These are phyloP conservation scores for Pseudogymnoascus sp. DNA, from an alignment of 2,329 filamentous ascomycete species.

Conservation along the genomic window DNA sequence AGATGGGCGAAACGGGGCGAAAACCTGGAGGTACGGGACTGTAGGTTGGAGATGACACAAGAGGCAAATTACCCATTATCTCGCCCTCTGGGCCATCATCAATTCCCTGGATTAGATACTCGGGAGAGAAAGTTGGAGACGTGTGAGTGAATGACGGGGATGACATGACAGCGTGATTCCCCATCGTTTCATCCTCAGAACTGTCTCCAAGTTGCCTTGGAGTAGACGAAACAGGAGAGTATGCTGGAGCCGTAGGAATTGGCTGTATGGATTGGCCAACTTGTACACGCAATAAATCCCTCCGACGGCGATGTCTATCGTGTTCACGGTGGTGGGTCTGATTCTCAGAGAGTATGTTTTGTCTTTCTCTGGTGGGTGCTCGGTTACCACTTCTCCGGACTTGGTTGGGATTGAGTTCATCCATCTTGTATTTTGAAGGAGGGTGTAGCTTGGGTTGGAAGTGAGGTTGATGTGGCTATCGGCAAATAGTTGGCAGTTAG, in stretches of 20 bases:
- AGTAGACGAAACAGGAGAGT: neutral
- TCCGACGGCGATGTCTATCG: neutral
- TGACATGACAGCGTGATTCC: too few relatives aligned
- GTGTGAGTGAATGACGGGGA: too few relatives aligned
- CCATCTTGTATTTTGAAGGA: neutral
- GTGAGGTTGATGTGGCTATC: neutral
- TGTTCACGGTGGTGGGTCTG: neutral
- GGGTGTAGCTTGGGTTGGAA: neutral
- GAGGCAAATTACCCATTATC: too few relatives aligned
- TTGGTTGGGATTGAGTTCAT: neutral
- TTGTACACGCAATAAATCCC: neutral
- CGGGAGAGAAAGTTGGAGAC: too few relatives aligned
- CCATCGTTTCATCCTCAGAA: neutral
- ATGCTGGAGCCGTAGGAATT: neutral
- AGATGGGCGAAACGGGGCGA: too few relatives aligned
- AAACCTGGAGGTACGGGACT: too few relatives aligned
- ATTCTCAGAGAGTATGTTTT: neutral
- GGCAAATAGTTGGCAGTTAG: neutral
- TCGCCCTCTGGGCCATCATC: too few relatives aligned
- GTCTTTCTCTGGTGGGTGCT: neutral
- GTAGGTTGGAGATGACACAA: too few relatives aligned
- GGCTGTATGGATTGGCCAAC: neutral
- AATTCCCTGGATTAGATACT: too few relatives aligned
- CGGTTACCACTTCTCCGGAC: neutral
- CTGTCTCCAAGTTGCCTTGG: neutral